Base-by-base conservation (phyloP, 2,329 filamentous ascomycete species). In the Fusarium albidum region DNA sequence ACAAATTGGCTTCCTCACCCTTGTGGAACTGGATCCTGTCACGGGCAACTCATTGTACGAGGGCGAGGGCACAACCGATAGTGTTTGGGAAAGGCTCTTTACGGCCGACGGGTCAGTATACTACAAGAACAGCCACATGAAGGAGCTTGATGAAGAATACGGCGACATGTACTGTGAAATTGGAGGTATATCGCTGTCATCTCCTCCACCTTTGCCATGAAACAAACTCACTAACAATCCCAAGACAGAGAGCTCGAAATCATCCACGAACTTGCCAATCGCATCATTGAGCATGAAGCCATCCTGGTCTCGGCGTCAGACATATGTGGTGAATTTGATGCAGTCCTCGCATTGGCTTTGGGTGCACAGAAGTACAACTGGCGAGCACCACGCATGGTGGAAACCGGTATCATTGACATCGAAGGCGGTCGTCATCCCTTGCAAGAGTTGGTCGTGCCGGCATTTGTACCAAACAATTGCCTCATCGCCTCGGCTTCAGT, bases 191-290 rank as follows among this genome's bases (percentile, higher is more conserved):
- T 55, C 21, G 21, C 21, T 17, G 14, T 11, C 10, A 3, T 11
- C 9, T 14, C 15, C 9, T 14, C 15, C 11, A 41, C 18, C 15
- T 9, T 14, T 5, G 18, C 28, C 17, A 14, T 32, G 34, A 6
- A 8, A 8, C 18, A 8, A 15, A 14, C 68, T 73, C 52, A 74
- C 40, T 73, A 52, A 74, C 40, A 12, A 11, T 17, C 8, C 11
- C 41, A 55, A 89, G 93, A 96, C 67, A 86, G 85, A 49, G 94
- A 99, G 70, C 93, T 97, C 37, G 91, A 96, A 63, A 90, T 98
- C 35, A 82, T 95, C 1, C 89, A 97, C 65, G 78, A 83, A 4
- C 83, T 99, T 26, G 86, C 90, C 2, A 84, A 89, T 39, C 80
- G 79, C 31, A 78, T 97, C 13, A 76, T 97, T 1, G 77, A 85